These are phyloP conservation scores for Elaeis oleifera DNA, from an alignment of 202 grass and related monocot genomes.

Conservation along the genomic window DNA sequence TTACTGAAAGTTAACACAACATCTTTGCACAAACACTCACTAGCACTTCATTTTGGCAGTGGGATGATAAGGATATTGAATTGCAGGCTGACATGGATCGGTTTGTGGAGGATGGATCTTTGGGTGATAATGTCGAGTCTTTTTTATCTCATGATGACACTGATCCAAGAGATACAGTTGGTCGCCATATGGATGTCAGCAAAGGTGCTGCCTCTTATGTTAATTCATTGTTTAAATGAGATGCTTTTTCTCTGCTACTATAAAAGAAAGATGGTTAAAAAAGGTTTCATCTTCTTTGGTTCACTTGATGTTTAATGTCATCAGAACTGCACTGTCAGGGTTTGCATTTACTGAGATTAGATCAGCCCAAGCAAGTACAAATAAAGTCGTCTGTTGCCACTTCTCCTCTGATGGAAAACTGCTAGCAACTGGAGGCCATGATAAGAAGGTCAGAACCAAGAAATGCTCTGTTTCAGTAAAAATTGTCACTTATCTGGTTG, in stretches of 20 bases:
- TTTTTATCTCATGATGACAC: conserved; percentile 98
- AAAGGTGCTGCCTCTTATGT: conserved; percentile 56
- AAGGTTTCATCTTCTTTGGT: too few relatives aligned
- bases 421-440: conserved; percentile 94
- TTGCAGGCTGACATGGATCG: conserved; percentile 94
- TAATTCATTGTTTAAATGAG: too few relatives aligned
- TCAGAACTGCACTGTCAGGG: conserved; percentile 33
- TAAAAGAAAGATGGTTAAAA: too few relatives aligned
- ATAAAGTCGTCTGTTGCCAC: conserved; percentile 83
- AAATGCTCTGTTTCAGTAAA: neutral
- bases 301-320: too few relatives aligned
- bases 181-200: conserved; percentile 71
- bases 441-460: conserved; percentile 71
- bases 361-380: conserved; percentile 51
- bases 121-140: conserved; percentile 98
- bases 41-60: neutral
- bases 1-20: neutral
- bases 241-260: too few relatives aligned
- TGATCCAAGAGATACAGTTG: conserved; percentile 81
- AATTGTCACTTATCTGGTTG: too few relatives aligned
- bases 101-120: conserved; percentile 83
- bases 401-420: conserved; percentile 92
- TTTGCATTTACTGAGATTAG: conserved; percentile 76
- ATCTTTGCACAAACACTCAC: neutral
- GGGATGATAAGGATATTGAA: conserved; percentile 23